These are phyloP conservation scores for Leishmania tarentolae DNA, from an alignment of 208 protist species.

Conservation along the genomic window DNA sequence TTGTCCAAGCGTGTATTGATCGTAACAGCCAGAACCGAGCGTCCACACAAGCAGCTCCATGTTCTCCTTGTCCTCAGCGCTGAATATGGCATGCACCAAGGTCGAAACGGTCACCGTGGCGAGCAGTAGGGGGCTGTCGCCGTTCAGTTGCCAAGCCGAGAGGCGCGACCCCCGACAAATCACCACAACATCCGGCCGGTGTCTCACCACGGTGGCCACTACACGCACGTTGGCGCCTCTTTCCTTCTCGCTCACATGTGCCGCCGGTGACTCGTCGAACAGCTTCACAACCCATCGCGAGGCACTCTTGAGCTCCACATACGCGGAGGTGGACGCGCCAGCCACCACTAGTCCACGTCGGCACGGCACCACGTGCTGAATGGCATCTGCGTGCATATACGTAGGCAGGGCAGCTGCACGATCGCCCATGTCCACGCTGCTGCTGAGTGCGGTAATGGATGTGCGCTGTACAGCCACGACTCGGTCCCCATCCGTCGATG, in stretches of 20 bases:
- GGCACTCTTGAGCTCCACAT: constrained; percentile 12
- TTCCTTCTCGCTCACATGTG: not conserved
- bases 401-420: not conserved
- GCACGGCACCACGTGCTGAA: constrained; percentile 22
- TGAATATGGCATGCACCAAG: not conserved
- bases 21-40: not conserved
- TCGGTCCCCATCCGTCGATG: constrained; percentile 8
- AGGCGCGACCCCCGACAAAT: constrained; percentile 14
- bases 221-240: not conserved
- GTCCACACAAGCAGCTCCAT: constrained; percentile 10
- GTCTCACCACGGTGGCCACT: constrained; percentile 9
- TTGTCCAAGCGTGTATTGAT: constrained; percentile 1
- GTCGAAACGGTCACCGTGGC: not conserved
- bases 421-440: not conserved
- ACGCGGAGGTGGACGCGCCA: not conserved
- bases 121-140: constrained; percentile 12
- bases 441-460: constrained; percentile 7
- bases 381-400: constrained; percentile 20
- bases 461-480: constrained; percentile 27
- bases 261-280: not conserved
- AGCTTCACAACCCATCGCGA: constrained; percentile 6
- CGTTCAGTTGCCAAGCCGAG: constrained; percentile 23
- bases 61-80: constrained; percentile 13
- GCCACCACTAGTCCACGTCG: constrained; percentile 19
- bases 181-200: constrained; percentile 10